Evolutionary conservation across 306 rosid species (phyloP), one percentile per base, ranked within the genome.

Genomic region (Luffa aegyptiaca): DNA sequence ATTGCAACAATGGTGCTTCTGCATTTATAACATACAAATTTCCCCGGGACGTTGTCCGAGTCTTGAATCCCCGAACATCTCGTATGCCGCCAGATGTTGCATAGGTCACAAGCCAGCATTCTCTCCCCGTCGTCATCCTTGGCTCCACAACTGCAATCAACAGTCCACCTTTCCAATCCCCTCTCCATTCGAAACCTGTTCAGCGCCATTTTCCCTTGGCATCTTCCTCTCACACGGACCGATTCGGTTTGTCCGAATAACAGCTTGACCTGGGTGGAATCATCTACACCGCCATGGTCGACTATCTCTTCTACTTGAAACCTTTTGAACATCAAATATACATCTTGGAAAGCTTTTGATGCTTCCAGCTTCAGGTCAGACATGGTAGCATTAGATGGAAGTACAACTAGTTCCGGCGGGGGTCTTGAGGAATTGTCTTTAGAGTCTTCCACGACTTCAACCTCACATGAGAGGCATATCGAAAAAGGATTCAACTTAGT

Each of bases 41-140:
- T 89, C 1, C 88, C 88, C 10, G 98, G 97, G 37, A 92, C 97
- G 0, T 87, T 81, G 61, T 90, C 93, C 0, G 85, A 81, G 80
- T 93, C 97, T 4, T n/a, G 84, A 62, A 93, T 95, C 57, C 86
- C 93, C 18, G 92, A 90, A 73, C 98, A 95, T 72, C 97, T 80
- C 0, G 97, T 95, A 86, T 95, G 98, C 69, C 84, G 89, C 98
- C 97, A 95, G 61, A 92, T 97, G 12, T 92, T 87, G 84, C 98
- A 95, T 5, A 75, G 16, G 80, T 95, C 98, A 53, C 98, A 95
- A 14, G 97, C 97, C 87, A 93, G 52, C 98, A 95, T 95, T 82
- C 97, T 89, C 89, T 95, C 98, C 39, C 98, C 98, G 61, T 95
- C 98, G 56, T 95, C 98, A 63, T 95, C 97, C 84, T 88, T 91